A percentile compares a stretch with the other conserved stretches of the same genome.
phyloP scores from a whole-genome alignment of 148 eudicot species.

The Camellia lanceoleosa region DNA sequence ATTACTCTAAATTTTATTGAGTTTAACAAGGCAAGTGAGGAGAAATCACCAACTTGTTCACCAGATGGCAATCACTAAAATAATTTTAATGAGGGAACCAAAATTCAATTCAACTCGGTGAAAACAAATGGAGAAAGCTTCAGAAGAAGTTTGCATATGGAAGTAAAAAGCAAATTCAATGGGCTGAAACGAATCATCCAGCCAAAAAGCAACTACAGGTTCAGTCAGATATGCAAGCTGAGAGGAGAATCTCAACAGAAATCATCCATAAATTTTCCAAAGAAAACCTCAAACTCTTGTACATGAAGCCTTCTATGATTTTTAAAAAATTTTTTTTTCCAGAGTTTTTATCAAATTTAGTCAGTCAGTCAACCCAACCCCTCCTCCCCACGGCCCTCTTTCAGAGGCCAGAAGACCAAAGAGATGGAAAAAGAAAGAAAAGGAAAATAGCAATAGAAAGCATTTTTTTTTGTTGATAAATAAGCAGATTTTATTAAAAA shows the following conservation, averaged over 20 bases:
- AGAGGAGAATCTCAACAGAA: not conserved
- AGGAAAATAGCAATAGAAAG: not conserved
- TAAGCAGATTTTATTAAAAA: too few relatives aligned
- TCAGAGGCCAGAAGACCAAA: not conserved
- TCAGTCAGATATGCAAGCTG: not conserved
- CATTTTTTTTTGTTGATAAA: not conserved
- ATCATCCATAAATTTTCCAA: not conserved
- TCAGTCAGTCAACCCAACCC: not conserved
- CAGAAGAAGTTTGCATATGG: constrained; percentile 5
- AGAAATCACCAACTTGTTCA: not conserved
- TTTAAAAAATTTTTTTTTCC: not conserved
- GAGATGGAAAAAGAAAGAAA: not conserved
- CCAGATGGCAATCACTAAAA: not conserved
- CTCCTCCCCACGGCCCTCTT: not conserved
- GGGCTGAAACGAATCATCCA: not conserved
- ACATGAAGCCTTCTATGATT: too few relatives aligned
- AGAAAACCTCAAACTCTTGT: not conserved
- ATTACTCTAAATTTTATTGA: not conserved
- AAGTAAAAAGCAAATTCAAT: not conserved
- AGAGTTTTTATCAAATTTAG: not conserved
- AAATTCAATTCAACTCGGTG: not conserved
- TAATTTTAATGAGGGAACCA: not conserved
- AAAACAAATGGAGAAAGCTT: not conserved
- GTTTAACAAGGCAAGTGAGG: not conserved
- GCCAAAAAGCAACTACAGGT: not conserved